Evolutionary conservation across 129 eudicot genomes (phyloP).

Genomic region (Arctium minus): DNA sequence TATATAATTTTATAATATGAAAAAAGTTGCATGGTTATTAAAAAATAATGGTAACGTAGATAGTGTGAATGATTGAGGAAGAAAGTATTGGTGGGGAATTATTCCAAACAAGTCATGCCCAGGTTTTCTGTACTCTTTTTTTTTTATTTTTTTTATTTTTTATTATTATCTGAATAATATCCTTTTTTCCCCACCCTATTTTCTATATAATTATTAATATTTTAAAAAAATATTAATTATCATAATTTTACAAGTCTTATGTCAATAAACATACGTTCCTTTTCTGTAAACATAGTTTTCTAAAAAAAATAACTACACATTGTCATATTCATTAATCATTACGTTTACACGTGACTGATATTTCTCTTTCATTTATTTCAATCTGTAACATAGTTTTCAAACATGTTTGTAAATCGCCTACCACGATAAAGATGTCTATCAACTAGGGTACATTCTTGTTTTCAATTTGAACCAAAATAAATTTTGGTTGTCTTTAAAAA

Average conservation of each 20-base stretch:
- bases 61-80: background rate
- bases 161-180: background rate
- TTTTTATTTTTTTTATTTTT: background rate
- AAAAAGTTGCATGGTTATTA: background rate
- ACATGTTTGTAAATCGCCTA: background rate
- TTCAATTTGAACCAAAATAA: background rate
- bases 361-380: background rate
- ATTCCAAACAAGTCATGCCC: constrained; percentile 23
- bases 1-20: too few species aligned
- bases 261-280: background rate
- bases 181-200: background rate
- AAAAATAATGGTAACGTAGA: background rate
- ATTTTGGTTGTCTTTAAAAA: too few species aligned
- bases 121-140: background rate
- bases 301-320: background rate
- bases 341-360: background rate
- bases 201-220: background rate
- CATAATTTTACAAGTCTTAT: background rate
- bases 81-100: constrained; percentile 23
- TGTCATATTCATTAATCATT: too few species aligned
- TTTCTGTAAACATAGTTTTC: background rate
- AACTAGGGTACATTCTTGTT: background rate
- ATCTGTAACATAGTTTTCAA: background rate
- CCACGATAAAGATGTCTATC: background rate
- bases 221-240: too few species aligned